Conservation (phyloP, 371 early-diverging fungal species). For the Saksenaea vasiformis region DNA sequence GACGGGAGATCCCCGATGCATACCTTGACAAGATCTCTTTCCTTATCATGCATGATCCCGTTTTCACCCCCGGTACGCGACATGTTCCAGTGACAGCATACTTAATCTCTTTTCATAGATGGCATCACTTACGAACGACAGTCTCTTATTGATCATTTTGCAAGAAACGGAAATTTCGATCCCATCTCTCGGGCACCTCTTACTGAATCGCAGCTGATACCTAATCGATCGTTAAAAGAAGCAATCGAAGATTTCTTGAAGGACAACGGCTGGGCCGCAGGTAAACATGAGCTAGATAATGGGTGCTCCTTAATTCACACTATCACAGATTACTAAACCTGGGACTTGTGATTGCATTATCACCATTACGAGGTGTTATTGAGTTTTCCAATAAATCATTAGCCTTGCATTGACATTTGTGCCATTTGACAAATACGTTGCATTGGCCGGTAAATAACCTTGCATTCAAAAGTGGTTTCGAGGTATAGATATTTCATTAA, state of each 20-base stretch:
- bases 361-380: no score
- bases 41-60: slow-evolving; percentile 55
- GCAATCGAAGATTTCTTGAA: slow-evolving; percentile 63
- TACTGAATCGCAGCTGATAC: slow-evolving; percentile 64
- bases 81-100: no score
- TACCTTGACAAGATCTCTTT: slow-evolving; percentile 55
- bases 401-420: not conserved
- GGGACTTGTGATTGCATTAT: not conserved
- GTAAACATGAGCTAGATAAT: slow-evolving; percentile 9
- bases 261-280: slow-evolving; percentile 68
- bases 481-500: no score
- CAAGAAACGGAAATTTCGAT: slow-evolving; percentile 75
- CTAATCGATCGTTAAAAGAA: slow-evolving; percentile 75
- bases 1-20: slow-evolving; percentile 51
- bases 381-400: no score
- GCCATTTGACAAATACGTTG: no score
- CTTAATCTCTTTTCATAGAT: slow-evolving; percentile 14
- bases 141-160: slow-evolving; percentile 70
- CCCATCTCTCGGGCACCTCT: slow-evolving; percentile 71
- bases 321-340: not conserved
- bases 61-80: slow-evolving; percentile 44
- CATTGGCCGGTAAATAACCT: no score
- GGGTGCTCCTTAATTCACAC: not conserved
- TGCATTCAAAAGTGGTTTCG: no score
- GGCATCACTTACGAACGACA: slow-evolving; percentile 73